phyloP scores from a whole-genome alignment of 331 rosid species.

The Acacia pycnantha region DNA sequence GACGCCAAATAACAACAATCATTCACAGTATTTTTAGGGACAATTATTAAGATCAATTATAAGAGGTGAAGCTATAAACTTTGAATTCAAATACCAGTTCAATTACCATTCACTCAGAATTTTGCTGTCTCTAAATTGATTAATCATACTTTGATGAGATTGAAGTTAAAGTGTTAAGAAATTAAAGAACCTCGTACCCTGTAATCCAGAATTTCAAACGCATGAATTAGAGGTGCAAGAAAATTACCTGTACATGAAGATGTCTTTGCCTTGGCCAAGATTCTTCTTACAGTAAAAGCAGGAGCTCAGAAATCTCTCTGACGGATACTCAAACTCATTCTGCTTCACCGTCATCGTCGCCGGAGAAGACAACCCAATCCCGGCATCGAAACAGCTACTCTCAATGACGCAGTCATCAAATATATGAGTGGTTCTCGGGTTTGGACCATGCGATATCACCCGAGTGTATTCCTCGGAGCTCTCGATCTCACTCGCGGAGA shows the following conservation, averaged over 20 bases:
- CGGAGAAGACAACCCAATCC: constrained; percentile 25
- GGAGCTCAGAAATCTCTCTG: constrained; percentile 62
- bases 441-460: constrained; percentile 60
- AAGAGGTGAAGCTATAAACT: not conserved
- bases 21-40: not conserved
- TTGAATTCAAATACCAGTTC: not conserved
- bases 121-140: not conserved
- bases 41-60: not conserved
- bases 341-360: constrained; percentile 2
- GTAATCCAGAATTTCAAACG: not conserved
- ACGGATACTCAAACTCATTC: constrained; percentile 7
- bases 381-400: constrained; percentile 35
- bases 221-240: not conserved
- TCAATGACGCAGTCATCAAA: constrained; percentile 61
- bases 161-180: no score
- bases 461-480: constrained; percentile 68
- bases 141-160: constrained; percentile 1
- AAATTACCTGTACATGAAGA: constrained; percentile 88
- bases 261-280: constrained; percentile 75
- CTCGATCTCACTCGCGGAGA: constrained; percentile 65
- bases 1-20: not conserved
- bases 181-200: not conserved
- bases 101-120: not conserved
- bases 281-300: constrained; percentile 77
- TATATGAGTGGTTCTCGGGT: constrained; percentile 64